Evolutionary conservation across 352 stramenopile genomes (phyloP).

Genomic region (Globisporangium iwayamae): DNA sequence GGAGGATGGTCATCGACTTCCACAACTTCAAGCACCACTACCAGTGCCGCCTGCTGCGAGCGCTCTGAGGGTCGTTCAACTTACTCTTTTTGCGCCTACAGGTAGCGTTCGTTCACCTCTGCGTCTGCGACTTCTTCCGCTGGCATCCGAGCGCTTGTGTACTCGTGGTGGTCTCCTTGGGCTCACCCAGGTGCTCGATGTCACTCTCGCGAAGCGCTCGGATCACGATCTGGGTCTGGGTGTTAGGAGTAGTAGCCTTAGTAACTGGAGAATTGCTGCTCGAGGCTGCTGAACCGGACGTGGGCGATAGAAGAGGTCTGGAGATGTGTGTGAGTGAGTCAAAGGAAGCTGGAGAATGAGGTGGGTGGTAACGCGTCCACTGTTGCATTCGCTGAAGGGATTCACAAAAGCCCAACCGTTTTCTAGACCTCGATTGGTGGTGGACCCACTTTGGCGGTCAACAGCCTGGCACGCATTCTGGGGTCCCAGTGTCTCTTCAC

Average conservation of each 20-base stretch:
- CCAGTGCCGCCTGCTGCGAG: background rate
- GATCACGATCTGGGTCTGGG: background rate
- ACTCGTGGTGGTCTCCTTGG: background rate
- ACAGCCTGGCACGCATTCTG: background rate
- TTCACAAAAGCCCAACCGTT: too few relatives aligned
- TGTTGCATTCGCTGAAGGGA: too few relatives aligned
- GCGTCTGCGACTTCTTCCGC: background rate
- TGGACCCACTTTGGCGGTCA: background rate
- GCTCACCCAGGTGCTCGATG: too few relatives aligned
- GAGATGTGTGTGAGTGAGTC: background rate
- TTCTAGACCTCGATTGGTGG: background rate
- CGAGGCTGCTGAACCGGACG: background rate
- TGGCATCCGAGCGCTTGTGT: background rate
- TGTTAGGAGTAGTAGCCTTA: background rate
- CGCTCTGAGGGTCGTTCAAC: background rate
- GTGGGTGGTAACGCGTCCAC: background rate
- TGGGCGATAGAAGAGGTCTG: background rate
- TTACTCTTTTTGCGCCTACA: background rate
- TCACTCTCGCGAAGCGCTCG: background rate
- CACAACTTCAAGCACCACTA: background rate
- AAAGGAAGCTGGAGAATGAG: background rate
- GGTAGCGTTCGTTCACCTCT: background rate
- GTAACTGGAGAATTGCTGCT: background rate
- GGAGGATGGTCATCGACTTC: too few relatives aligned
- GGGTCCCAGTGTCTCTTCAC: background rate